Evolutionary conservation across 2,329 filamentous ascomycete species (phyloP).

Genomic region (Aspergillus costaricaensis): DNA sequence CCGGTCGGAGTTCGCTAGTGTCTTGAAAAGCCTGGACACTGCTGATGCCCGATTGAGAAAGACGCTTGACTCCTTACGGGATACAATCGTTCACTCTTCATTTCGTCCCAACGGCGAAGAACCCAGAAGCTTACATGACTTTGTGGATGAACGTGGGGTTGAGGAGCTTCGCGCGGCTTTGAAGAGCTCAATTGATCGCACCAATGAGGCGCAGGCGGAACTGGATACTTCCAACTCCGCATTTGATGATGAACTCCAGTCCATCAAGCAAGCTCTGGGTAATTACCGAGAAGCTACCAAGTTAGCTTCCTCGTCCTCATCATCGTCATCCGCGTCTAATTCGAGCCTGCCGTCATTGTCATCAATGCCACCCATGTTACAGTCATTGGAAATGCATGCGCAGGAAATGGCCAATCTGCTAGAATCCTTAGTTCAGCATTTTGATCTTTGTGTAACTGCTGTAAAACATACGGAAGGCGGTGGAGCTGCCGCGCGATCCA

Average conservation of each 20-base stretch:
- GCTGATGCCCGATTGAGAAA: conserved; percentile 59
- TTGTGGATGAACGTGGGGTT: conserved; percentile 65
- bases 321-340: conserved; percentile 36
- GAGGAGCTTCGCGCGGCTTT: conserved; percentile 59
- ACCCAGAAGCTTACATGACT: conserved; percentile 64
- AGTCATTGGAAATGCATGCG: conserved; percentile 70
- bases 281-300: conserved; percentile 43
- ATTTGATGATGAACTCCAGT: conserved; percentile 73
- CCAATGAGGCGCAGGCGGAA: conserved; percentile 61
- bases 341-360: conserved; percentile 40
- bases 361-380: conserved; percentile 57
- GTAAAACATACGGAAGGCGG: conserved; percentile 87
- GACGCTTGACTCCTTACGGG: conserved; percentile 57
- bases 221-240: conserved; percentile 57
- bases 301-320: conserved; percentile 39
- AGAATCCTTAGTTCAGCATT: conserved; percentile 79
- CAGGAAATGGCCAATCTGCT: conserved; percentile 80
- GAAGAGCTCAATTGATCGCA: conserved; percentile 62
- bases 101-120: conserved; percentile 53
- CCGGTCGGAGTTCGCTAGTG: conserved; percentile 48
- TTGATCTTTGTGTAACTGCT: conserved; percentile 89
- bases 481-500: conserved; percentile 68
- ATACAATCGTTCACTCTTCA: conserved; percentile 60
- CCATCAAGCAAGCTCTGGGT: conserved; percentile 61
- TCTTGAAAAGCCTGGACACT: conserved; percentile 59